Evolutionary conservation across 78 protist species (phyloP).

Genomic region (Dictyostelium brefeldianum): DNA sequence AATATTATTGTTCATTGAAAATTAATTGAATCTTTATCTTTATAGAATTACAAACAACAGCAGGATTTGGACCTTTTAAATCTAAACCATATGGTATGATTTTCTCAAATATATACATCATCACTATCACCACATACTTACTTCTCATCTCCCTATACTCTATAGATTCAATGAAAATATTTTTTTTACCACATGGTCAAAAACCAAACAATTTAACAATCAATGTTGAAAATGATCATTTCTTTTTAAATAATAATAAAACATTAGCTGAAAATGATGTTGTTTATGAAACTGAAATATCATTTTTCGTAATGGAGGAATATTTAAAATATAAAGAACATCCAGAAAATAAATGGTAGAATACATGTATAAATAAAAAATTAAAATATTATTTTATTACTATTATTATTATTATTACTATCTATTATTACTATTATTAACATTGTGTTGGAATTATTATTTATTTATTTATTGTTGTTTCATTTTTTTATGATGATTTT

Average conservation of each 20-base stretch:
- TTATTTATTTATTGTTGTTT: not conserved
- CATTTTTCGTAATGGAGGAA: conserved; percentile 22
- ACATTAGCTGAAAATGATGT: conserved; percentile 47
- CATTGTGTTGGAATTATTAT: no score
- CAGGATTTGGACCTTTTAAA: conserved; percentile 58
- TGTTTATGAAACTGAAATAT: conserved; percentile 67
- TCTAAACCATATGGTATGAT: conserved; percentile 24
- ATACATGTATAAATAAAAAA: not conserved
- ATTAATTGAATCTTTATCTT: not conserved
- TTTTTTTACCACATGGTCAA: conserved; percentile 60
- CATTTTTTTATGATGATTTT: conserved; percentile 6
- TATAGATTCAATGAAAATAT: conserved; percentile 56
- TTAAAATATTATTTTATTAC: not conserved
- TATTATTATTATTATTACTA: not conserved
- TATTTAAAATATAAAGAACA: conserved; percentile 42
- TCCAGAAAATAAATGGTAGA: conserved; percentile 56
- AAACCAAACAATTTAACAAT: conserved; percentile 71
- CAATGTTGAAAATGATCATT: conserved; percentile 60
- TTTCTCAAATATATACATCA: not conserved
- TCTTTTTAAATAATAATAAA: conserved; percentile 41
- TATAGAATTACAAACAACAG: conserved; percentile 52
- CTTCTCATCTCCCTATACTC: not conserved
- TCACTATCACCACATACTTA: not conserved
- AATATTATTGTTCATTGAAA: not conserved
- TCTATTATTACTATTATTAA: no score